These are phyloP conservation scores for Lindgomyces ingoldianus DNA, from an alignment of 495 filamentous ascomycete genomes.

Conservation along the genomic window DNA sequence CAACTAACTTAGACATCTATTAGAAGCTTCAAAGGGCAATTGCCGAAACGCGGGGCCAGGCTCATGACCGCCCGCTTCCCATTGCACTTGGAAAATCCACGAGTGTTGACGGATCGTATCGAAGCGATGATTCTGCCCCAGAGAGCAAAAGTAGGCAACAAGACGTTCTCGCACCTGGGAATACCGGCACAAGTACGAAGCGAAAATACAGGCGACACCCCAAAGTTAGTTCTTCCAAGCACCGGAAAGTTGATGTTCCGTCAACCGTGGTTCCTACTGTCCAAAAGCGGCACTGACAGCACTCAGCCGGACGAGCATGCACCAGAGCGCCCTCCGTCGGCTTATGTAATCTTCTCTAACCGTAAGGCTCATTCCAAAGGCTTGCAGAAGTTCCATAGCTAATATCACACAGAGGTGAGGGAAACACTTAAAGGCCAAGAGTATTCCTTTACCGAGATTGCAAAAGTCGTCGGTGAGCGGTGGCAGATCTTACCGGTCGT, in stretches of 20 bases:
- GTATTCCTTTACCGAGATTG: conserved; percentile 77
- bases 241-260: not conserved
- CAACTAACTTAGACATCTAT: not conserved
- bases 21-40: conserved; percentile 46
- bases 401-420: conserved; percentile 59
- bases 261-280: not conserved
- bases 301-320: conserved; percentile 71
- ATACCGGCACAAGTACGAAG: conserved; percentile 53
- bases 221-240: conserved; percentile 56
- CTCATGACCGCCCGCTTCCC: conserved; percentile 14
- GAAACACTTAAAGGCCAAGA: conserved; percentile 72
- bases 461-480: conserved; percentile 75
- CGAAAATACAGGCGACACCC: conserved; percentile 78
- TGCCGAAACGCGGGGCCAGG: conserved; percentile 34
- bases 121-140: conserved; percentile 39
- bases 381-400: not conserved
- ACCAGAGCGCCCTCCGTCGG: conserved; percentile 73
- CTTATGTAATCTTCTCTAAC: conserved; percentile 83
- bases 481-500: conserved; percentile 68
- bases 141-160: conserved; percentile 32
- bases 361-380: conserved; percentile 52
- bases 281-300: conserved; percentile 21
- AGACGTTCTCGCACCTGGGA: conserved; percentile 11
- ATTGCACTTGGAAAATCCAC: conserved; percentile 14
- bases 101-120: conserved; percentile 34